Base-by-base conservation (phyloP, 495 filamentous ascomycete genomes). In the Chaetomidium leptoderma region DNA sequence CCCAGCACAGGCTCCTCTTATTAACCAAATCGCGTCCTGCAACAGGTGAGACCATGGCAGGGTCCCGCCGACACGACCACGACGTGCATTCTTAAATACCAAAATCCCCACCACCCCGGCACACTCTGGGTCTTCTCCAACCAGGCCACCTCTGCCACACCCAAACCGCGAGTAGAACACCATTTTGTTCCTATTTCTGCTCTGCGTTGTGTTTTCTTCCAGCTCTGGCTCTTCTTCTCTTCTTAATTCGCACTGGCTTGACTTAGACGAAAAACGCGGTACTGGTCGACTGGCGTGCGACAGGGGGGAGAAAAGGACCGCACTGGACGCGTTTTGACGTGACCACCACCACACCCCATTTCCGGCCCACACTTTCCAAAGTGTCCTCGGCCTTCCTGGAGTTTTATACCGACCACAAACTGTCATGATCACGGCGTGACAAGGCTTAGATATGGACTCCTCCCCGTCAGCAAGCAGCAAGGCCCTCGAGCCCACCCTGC, bases 401-500 rank as follows among this genome's bases (percentile, higher is more conserved):
- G 23, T 32, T 53, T 30, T 26, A 19, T 32, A 46, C 7, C 32
- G 19, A 1, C 36, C 2, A 21, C 14, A 53, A n/a, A 30, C 52
- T 72, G 67, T 62, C 63, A 68, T 67, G 67, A 63, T 58, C 54
- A 47, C n/a, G 29, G 49, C 53, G 24, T 64, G 46, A 63, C 46
- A 40, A 39, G 16, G 36, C n/a, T 40, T 26, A 42, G 35, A 53
- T 37, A 72, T 72, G 70, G 68, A 71, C 43, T 72, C 67, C 17
- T 70, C 67, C 45, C 66, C 69, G 13, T 46, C 63, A 6, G 49
- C 59, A 29, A 21, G 48, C 14, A 45, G 14, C 58, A 65, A 58
- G 47, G 55, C 58, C 30, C 53, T 56, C 29, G 70, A 72, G 68
- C 70, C 70, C 21, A 57, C 65, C 46, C 63, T 79, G 44, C 74